Evolutionary conservation across 1,139 yeast species (phyloP), one percentile per base, ranked within the genome.

Genomic region (Taiozyma onychis): DNA sequence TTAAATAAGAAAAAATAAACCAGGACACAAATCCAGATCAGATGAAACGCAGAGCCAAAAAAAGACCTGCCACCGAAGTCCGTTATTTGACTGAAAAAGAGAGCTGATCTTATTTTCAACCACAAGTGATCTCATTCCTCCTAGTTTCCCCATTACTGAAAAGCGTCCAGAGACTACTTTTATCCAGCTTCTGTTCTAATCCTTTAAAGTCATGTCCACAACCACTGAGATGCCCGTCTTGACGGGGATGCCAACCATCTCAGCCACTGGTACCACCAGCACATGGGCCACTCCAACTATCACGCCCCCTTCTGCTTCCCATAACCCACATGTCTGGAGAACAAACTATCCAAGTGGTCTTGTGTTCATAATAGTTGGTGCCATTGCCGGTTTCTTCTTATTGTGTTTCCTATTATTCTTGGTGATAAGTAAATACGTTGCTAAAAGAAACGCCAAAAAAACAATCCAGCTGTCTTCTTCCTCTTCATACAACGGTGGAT

Each of bases 291-390:
- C 83, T 0, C 89, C 90, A 0, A 61, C 77, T 0, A 74, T 85
- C n/a, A 71, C 79, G 1, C 85, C 87, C 5, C 95, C 95, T 0
- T 69, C 82, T 28, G 73, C 73, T 39, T 61, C 64, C 44, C 65
- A 70, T 46, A 87, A 87, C 66, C 96, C 96, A 11, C 83, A 76
- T 61, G 73, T 88, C 39, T 66, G 76, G 55, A 67, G 73, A 47
- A 70, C 79, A 13, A 65, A 62, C 35, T 72, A 75, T 48, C 87
- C 89, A 1, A 74, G 78, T 48, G 95, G 96, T 1, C 84, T 93
- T 0, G 90, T 88, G 3, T 88, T 87, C 66, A 87, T 88, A 54
- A 87, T 88, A 0, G 85, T 86, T 30, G 96, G 95, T 0, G 74
- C 84, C 13, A 73, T 83, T 44, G 80, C 84, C 4, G 88, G 85